Conservation (phyloP, 2,329 filamentous ascomycete genomes). For the Akanthomyces dipterigenus region DNA sequence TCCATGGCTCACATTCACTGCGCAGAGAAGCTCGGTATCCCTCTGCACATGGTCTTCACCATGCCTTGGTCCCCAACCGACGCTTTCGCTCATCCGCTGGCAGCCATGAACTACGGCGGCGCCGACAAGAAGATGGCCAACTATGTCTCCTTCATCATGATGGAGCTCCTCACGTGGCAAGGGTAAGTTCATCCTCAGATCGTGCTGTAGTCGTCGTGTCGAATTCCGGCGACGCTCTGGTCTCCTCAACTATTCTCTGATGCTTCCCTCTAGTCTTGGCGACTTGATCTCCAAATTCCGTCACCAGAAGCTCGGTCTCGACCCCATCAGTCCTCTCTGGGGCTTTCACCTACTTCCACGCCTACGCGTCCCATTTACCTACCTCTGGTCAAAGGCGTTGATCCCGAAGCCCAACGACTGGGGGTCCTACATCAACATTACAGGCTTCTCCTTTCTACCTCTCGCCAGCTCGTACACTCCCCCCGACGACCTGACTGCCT, state of each 20-base stretch:
- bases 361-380: slow-evolving; percentile 59
- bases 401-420: slow-evolving; percentile 61
- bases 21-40: slow-evolving; percentile 41
- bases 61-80: slow-evolving; percentile 71
- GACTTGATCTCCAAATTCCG: slow-evolving; percentile 68
- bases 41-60: slow-evolving; percentile 46
- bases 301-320: slow-evolving; percentile 52
- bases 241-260: background rate
- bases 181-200: slow-evolving; percentile 32
- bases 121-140: slow-evolving; percentile 57
- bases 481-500: slow-evolving; percentile 43
- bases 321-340: slow-evolving; percentile 58
- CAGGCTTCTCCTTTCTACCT: slow-evolving; percentile 56
- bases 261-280: slow-evolving; percentile 37
- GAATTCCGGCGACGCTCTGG: background rate
- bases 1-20: slow-evolving; percentile 47
- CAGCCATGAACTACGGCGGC: slow-evolving; percentile 50
- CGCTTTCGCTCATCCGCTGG: slow-evolving; percentile 62
- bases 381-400: slow-evolving; percentile 62
- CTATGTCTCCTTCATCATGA: slow-evolving; percentile 60
- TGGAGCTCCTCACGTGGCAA: slow-evolving; percentile 71
- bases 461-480: slow-evolving; percentile 47
- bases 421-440: slow-evolving; percentile 51
- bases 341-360: slow-evolving; percentile 58
- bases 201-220: background rate